These are phyloP conservation scores for Coleophoma eucalyptorum DNA, from an alignment of 2,329 filamentous ascomycete genomes.

Conservation along the genomic window DNA sequence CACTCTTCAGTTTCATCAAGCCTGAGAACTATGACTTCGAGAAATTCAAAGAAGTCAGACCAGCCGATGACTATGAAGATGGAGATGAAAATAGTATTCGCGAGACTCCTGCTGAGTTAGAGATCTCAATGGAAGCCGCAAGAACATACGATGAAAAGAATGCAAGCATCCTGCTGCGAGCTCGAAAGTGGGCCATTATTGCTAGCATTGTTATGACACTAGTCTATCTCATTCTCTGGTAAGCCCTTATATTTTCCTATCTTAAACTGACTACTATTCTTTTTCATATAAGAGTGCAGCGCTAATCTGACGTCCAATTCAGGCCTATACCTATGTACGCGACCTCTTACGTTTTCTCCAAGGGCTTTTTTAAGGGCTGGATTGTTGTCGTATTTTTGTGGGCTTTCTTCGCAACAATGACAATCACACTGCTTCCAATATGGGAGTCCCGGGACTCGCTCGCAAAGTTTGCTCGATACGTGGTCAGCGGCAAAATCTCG, in stretches of 20 bases:
- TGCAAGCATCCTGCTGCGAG: conserved; percentile 11
- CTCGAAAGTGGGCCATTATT: conserved; percentile 10
- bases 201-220: conserved; percentile 15
- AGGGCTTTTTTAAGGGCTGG: conserved; percentile 22
- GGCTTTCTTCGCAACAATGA: conserved; percentile 18
- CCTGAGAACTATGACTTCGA: conserved; percentile 21
- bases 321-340: not conserved
- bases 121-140: conserved; percentile 1
- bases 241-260: conserved; percentile 10
- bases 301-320: no score
- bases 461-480: conserved; percentile 2
- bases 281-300: no score
- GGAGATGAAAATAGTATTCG: conserved; percentile 1
- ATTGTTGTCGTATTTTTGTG: conserved; percentile 20
- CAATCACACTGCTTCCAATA: conserved; percentile 18
- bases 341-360: conserved; percentile 4
- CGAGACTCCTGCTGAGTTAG: not conserved
- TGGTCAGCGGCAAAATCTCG: conserved; percentile 4
- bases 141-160: conserved; percentile 6
- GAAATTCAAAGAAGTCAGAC: conserved; percentile 11
- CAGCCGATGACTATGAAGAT: conserved; percentile 8
- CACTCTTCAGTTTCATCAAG: conserved; percentile 16
- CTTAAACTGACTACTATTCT: no score
- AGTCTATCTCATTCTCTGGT: conserved; percentile 17
- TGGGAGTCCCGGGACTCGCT: conserved; percentile 14